Evolutionary conservation across 2,329 filamentous ascomycete genomes (phyloP), one percentile per base, ranked within the genome.

Genomic region (Lecanicillium sp.): DNA sequence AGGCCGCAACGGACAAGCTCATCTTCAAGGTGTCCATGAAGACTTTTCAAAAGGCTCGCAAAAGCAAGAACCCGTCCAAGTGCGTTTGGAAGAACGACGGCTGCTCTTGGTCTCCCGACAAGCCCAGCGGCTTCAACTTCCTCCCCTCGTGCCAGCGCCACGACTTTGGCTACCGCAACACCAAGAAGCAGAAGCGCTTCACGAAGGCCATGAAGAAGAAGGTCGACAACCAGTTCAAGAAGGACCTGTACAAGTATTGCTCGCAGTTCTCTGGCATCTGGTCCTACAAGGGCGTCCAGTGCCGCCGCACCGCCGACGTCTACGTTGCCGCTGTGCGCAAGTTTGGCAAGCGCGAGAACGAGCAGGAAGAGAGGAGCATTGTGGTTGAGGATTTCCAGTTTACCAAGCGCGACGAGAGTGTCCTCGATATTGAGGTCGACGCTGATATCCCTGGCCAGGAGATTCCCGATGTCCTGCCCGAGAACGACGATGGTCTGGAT

Each of bases 171-270:
- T 52, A 53, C 47, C 41, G 47, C 36, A 53, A 53, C 46, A 47
- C 41, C 49, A 66, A 68, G 48, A 44, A 37, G 5, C 66, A 69
- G 47, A 45, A 41, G 11, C 57, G 64, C 20, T 64, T 49, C 42
- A 50, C 48, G n/a, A 50, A 49, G 7, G 46, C 46, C 8, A 56
- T 55, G 44, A 61, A 61, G 44, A 40, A 49, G 37, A 46, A 43
- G 27, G 58, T 70, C 40, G 66, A 70, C 40, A 43, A 50, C 35
- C 62, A 64, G 17, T 69, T 71, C 50, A 57, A 58, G 43, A 44
- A 45, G 3, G 59, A 61, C 37, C 44, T 54, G 18, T 51, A 53
- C 44, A 37, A 39, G 19, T 48, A 42, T 43, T 53, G 49, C 40
- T 33, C 37, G 9, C 34, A 31, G n/a, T 42, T 37, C 18, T 34